A percentile compares a stretch with the other conserved stretches of the same genome.
Conservation (phyloP, 768 basidiomycete species). For the Lactarius evosmus region DNA sequence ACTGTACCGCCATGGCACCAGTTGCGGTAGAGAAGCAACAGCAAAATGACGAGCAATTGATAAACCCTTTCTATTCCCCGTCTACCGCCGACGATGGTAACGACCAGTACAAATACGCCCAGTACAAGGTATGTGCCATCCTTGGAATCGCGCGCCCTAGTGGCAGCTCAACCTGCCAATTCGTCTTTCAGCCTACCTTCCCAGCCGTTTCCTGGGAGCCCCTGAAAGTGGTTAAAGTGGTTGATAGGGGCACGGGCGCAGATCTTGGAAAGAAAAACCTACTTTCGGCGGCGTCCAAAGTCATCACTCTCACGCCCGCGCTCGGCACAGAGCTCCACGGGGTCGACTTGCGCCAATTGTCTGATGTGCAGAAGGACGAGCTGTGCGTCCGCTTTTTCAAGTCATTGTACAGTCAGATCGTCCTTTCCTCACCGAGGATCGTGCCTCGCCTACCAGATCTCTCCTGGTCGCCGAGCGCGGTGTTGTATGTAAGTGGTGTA, state of each 20-base stretch:
- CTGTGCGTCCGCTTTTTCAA: constrained; percentile 45
- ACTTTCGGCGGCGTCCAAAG: constrained; percentile 60
- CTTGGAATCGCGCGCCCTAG: background rate
- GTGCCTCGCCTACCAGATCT: constrained; percentile 43
- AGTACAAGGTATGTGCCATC: constrained; percentile 50
- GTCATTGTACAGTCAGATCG: background rate
- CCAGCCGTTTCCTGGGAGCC: constrained; percentile 65
- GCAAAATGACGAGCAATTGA: constrained; percentile 26
- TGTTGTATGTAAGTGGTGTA: constrained; percentile 58
- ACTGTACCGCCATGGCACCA: constrained; percentile 17
- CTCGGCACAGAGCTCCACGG: constrained; percentile 76
- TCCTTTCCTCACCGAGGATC: background rate
- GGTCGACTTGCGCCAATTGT: constrained; percentile 67
- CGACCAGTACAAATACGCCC: constrained; percentile 48
- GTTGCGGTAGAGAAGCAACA: background rate
- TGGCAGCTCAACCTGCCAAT: constrained; percentile 3
- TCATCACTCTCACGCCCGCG: constrained; percentile 63
- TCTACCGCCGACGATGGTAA: constrained; percentile 50
- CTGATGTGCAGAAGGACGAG: constrained; percentile 71
- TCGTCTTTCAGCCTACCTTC: constrained; percentile 51
- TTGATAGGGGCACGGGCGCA: constrained; percentile 64
- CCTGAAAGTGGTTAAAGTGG: constrained; percentile 52
- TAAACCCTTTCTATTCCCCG: constrained; percentile 72
- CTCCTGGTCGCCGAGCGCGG: constrained; percentile 72
- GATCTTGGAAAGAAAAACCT: constrained; percentile 67